Evolutionary conservation across 176 grass and related monocot genomes (phyloP).

Genomic region (Eleusine coracana): DNA sequence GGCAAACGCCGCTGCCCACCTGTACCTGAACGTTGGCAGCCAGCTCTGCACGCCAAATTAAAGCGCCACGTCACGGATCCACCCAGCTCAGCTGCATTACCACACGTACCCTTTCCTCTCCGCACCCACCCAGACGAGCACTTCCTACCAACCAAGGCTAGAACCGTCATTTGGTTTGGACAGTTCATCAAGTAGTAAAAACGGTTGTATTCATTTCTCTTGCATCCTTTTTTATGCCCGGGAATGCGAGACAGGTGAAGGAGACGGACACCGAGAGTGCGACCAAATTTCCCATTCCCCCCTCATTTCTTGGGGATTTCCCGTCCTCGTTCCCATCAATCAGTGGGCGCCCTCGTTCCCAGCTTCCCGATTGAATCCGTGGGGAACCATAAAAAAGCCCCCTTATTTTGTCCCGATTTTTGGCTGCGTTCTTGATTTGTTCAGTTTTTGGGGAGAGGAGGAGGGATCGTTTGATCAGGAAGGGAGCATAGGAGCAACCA

Average conservation of each 20-base stretch:
- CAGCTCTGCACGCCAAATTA: constrained; percentile 21
- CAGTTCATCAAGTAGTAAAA: not conserved
- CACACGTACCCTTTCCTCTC: constrained; percentile 8
- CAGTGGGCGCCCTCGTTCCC: constrained; percentile 10
- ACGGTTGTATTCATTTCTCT: constrained; percentile 33
- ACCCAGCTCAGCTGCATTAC: constrained; percentile 47
- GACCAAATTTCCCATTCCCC: constrained; percentile 29
- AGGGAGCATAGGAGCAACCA: constrained; percentile 35
- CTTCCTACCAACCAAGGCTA: not conserved
- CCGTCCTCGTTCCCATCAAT: constrained; percentile 29
- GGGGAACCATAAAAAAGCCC: not conserved
- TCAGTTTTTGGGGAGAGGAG: constrained; percentile 1
- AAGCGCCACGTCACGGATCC: constrained; percentile 41
- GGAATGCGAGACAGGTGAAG: constrained; percentile 19
- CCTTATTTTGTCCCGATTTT: not conserved
- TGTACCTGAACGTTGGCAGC: constrained; percentile 21
- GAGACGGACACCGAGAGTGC: not conserved
- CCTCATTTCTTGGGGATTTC: constrained; percentile 21
- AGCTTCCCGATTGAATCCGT: constrained; percentile 38
- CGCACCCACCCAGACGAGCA: not conserved
- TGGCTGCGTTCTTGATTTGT: constrained; percentile 14
- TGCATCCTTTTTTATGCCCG: constrained; percentile 32
- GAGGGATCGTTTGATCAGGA: not conserved
- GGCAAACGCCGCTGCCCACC: not conserved
- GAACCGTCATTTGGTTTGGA: not conserved